Conservation (phyloP, 768 basidiomycete genomes). For the Auriculariales sp. region DNA sequence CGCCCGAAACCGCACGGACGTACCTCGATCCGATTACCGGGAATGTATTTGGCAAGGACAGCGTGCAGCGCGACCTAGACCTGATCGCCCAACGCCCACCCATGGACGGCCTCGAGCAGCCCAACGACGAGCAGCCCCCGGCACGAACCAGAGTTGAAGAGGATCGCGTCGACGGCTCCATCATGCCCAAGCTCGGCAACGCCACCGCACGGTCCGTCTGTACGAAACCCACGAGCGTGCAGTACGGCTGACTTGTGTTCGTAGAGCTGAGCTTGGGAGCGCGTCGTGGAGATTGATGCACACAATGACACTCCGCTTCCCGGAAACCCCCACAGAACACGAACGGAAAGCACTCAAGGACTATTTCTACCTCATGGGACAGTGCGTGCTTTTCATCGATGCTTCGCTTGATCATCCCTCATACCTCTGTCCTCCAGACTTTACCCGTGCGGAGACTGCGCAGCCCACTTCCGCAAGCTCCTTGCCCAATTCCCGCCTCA, state of each 20-base stretch:
- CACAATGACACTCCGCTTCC: constrained; percentile 84
- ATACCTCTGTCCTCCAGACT: too few species aligned
- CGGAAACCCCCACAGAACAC: constrained; percentile 75
- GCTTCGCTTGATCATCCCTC: too few species aligned
- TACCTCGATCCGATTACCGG: constrained; percentile 67
- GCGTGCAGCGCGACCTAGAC: constrained; percentile 25
- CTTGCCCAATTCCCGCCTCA: constrained; percentile 78
- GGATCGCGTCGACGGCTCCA: constrained; percentile 33
- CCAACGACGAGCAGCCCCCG: too few species aligned
- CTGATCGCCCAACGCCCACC: not conserved
- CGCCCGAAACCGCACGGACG: constrained; percentile 41
- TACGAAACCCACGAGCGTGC: not conserved
- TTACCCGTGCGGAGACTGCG: constrained; percentile 96
- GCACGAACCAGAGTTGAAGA: constrained; percentile 5
- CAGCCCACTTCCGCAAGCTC: constrained; percentile 74
- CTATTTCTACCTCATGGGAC: constrained; percentile 75
- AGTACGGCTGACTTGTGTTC: not conserved
- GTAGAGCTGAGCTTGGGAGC: constrained; percentile 74
- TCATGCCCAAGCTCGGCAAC: constrained; percentile 86
- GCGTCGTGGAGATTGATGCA: constrained; percentile 92
- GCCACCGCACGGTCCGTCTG: constrained; percentile 75
- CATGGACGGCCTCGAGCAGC: too few species aligned
- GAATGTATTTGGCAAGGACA: constrained; percentile 54
- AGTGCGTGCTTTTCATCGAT: too few species aligned
- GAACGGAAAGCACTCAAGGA: constrained; percentile 71